Base-by-base conservation (phyloP, 306 rosid genomes). In the Inga leiocalycina region DNA sequence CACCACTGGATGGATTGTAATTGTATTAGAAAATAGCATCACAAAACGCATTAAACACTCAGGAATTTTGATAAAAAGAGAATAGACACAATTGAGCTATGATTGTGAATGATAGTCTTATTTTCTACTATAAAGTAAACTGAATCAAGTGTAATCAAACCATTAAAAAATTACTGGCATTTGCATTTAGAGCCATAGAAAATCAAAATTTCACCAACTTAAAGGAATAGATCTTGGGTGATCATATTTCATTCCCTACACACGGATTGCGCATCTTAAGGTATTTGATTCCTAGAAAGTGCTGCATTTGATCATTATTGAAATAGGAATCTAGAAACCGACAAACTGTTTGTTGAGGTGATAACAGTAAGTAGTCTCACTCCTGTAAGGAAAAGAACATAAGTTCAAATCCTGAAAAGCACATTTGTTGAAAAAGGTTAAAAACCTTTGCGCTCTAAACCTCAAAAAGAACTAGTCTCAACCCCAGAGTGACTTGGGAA, bases 401-500 rank as follows among this genome's bases (percentile, higher is more conserved):
- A 39, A 39, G 1, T 39, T 39, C 1, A 0, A 39, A 39, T 6
- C 8, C 0, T 0, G 8, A 0, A 39, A 39, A 39, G 2, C 6
- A 6, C 6, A 39, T 39, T 39, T 39, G 2, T 39, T 39, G 1
- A 1, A 39, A 39, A 8, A 39, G 1, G 8, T 39, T 5, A 39
- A 39, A 5, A 5, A 8, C 2, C 6, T 39, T 39, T 39, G 43
- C 0, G 43, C 8, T 39, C 43, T 39, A 39, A 39, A 6, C 8
- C 43, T 39, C 8, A 6, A 6, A 6, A 39, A 1, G 8, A 6
- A 39, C 8, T 39, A 39, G 8, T 39, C 43, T 39, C 43, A 39
- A 39, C 43, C 8, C 43, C 43, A 39, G 8, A 39, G 43, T 39
- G 43, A 6, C 8, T 6, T 6, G 43, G 43, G 43, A 39, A 39